A percentile compares a stretch with the other conserved stretches of the same genome.
phyloP scores from a whole-genome alignment of 352 stramenopile species.

The Hyaloperonospora brassicae region DNA sequence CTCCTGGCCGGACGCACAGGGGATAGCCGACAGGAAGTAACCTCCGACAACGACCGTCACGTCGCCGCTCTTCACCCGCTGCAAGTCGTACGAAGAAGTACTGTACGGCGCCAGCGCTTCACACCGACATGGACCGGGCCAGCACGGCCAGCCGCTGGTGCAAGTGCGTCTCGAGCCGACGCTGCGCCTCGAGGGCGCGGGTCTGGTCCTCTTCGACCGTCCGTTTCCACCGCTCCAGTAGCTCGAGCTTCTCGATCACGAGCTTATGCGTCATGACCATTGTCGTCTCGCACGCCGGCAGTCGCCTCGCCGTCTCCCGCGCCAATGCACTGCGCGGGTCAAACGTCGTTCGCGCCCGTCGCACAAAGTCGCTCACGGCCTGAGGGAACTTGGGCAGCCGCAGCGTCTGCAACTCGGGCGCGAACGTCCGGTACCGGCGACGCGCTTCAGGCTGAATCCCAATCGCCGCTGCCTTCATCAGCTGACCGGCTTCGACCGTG shows the following conservation, averaged over 20 bases:
- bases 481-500: constrained; percentile 58
- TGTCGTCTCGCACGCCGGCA: constrained; percentile 60
- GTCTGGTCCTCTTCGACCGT: constrained; percentile 51
- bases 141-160: constrained; percentile 57
- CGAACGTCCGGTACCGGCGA: constrained; percentile 53
- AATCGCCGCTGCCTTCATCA: constrained; percentile 51
- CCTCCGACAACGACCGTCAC: no score
- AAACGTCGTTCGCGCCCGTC: constrained; percentile 51
- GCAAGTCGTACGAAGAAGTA: background rate
- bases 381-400: constrained; percentile 59
- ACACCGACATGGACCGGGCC: constrained; percentile 48
- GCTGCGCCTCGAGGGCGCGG: constrained; percentile 39
- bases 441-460: constrained; percentile 64
- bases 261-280: constrained; percentile 69
- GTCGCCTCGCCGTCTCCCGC: constrained; percentile 47
- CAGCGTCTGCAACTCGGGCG: constrained; percentile 37
- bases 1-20: no score
- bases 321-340: constrained; percentile 46
- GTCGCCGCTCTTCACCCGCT: no score
- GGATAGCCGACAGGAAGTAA: no score
- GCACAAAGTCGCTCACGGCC: constrained; percentile 53
- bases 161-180: constrained; percentile 43
- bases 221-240: constrained; percentile 53
- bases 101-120: constrained; percentile 11
- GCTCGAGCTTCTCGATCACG: constrained; percentile 67